These are phyloP conservation scores for Thielaviopsis populi DNA, from an alignment of 2,329 filamentous ascomycete species.

Conservation along the genomic window DNA sequence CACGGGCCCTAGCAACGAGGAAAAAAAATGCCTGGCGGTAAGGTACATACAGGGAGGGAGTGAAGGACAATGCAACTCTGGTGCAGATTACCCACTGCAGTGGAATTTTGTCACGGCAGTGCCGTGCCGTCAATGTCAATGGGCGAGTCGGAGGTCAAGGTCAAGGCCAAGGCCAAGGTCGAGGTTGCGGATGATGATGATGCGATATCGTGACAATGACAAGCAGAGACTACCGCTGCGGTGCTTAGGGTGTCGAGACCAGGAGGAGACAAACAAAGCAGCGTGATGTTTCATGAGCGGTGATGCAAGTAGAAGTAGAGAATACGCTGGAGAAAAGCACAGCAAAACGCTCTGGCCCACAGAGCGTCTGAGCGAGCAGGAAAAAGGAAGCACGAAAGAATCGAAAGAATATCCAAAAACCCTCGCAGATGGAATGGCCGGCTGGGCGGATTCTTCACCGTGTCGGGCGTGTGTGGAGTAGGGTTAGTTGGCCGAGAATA, in stretches of 20 bases:
- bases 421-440: neutral
- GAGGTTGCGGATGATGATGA: too few relatives aligned
- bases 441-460: neutral
- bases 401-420: neutral
- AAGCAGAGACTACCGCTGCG: too few relatives aligned
- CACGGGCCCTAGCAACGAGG: constrained; percentile 5
- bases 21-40: neutral
- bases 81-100: neutral
- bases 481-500: neutral
- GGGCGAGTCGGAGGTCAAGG: too few relatives aligned
- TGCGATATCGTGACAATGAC: too few relatives aligned
- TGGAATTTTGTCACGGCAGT: neutral
- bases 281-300: neutral
- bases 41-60: neutral
- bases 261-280: too few relatives aligned
- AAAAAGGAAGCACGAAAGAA: neutral
- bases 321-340: neutral
- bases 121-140: neutral
- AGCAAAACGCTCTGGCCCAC: neutral
- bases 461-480: neutral
- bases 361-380: neutral
- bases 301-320: neutral
- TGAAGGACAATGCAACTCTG: neutral
- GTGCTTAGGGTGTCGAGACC: too few relatives aligned
- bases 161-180: neutral